Conservation (phyloP, 306 rosid genomes). For the Vigna reflexopilosa region DNA sequence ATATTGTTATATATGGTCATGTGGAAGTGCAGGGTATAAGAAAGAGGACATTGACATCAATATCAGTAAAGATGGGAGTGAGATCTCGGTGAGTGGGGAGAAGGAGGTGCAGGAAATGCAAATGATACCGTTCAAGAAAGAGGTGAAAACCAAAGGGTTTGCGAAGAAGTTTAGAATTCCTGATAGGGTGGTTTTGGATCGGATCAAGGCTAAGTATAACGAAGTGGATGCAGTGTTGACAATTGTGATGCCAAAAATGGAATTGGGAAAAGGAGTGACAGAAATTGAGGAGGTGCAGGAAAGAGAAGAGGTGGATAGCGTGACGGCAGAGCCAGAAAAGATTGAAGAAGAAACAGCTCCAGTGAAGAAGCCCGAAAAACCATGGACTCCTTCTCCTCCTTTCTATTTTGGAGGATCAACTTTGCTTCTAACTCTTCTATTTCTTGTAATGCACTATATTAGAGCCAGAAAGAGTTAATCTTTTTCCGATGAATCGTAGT, state of each 20-base stretch:
- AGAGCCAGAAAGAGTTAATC: slow-evolving; percentile 39
- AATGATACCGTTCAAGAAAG: slow-evolving; percentile 63
- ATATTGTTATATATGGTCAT: not conserved
- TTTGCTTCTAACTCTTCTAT: slow-evolving; percentile 41
- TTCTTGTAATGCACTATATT: slow-evolving; percentile 45
- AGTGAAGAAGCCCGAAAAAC: slow-evolving; percentile 40
- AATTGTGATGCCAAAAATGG: slow-evolving; percentile 65
- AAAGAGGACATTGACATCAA: slow-evolving; percentile 59
- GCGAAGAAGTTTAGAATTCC: slow-evolving; percentile 69
- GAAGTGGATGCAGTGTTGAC: slow-evolving; percentile 56
- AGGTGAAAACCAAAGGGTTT: slow-evolving; percentile 55
- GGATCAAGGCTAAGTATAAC: slow-evolving; percentile 64
- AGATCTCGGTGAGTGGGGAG: slow-evolving; percentile 60
- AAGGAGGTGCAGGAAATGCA: slow-evolving; percentile 69
- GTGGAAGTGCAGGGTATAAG: slow-evolving; percentile 60
- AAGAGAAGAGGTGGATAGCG: slow-evolving; percentile 30
- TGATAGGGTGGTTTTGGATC: slow-evolving; percentile 57
- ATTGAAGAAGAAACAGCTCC: slow-evolving; percentile 32
- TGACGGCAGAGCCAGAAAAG: slow-evolving; percentile 22
- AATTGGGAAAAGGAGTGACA: slow-evolving; percentile 50
- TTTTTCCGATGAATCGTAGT: not conserved
- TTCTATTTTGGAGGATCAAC: slow-evolving; percentile 54
- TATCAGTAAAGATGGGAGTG: slow-evolving; percentile 68
- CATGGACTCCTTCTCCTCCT: slow-evolving; percentile 55
- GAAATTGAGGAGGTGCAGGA: slow-evolving; percentile 66